phyloP scores from a whole-genome alignment of 176 grass and related monocot genomes.

The Bonia amplexicaulis region DNA sequence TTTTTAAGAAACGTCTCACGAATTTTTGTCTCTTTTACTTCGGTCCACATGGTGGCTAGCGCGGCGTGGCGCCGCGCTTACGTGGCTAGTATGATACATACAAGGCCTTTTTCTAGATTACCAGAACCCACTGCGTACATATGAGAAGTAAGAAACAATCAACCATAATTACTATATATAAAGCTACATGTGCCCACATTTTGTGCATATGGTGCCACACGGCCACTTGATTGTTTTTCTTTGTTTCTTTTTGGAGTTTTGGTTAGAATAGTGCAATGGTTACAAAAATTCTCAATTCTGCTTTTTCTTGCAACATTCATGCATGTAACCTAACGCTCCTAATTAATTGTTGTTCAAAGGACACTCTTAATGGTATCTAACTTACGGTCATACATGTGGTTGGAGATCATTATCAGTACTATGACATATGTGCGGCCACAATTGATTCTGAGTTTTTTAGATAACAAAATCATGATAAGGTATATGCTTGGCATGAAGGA shows the following conservation, averaged over 20 bases:
- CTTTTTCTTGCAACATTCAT: neutral
- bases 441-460: neutral
- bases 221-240: neutral
- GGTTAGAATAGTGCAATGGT: neutral
- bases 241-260: neutral
- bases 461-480: neutral
- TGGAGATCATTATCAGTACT: neutral
- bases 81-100: too few relatives aligned
- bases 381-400: neutral
- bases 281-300: neutral
- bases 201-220: too few relatives aligned
- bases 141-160: too few relatives aligned
- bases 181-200: too few relatives aligned
- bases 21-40: too few relatives aligned
- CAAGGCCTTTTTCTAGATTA: too few relatives aligned
- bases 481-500: neutral
- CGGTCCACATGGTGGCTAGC: too few relatives aligned
- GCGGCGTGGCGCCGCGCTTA: too few relatives aligned
- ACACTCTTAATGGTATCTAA: neutral
- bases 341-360: neutral
- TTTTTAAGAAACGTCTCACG: too few relatives aligned
- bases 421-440: neutral
- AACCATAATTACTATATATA: too few relatives aligned
- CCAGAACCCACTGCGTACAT: too few relatives aligned
- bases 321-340: neutral